Conservation (phyloP, 257 asterid genomes). For the Catharanthus roseus region DNA sequence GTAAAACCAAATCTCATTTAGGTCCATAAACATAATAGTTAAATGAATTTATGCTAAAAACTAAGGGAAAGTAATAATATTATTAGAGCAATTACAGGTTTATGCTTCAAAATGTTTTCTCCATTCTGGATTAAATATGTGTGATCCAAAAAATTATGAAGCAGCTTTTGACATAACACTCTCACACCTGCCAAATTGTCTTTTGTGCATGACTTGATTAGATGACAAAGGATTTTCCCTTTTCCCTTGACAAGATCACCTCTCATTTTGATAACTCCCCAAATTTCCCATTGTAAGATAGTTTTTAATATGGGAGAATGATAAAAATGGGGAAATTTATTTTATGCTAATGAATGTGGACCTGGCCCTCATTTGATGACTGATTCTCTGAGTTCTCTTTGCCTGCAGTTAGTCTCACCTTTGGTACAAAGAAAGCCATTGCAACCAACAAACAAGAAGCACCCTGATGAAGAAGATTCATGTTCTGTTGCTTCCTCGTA, state of each 20-base stretch:
- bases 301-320: neutral
- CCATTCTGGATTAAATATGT: neutral
- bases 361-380: conserved; percentile 7
- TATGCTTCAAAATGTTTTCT: neutral
- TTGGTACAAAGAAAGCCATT: conserved; percentile 49
- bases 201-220: neutral
- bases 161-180: neutral
- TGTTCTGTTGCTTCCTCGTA: conserved; percentile 62
- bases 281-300: neutral
- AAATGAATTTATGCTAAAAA: too few species aligned
- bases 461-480: conserved; percentile 58
- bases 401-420: conserved; percentile 44
- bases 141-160: neutral
- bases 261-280: neutral
- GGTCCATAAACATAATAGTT: too few species aligned
- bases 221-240: neutral
- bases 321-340: neutral
- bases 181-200: neutral
- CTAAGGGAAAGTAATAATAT: too few species aligned
- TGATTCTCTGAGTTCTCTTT: conserved; percentile 13
- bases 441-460: conserved; percentile 68
- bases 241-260: neutral
- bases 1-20: too few species aligned
- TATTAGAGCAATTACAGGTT: neutral
- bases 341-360: neutral